These are phyloP conservation scores for Cronartium quercuum DNA, from an alignment of 1,284 basidiomycete genomes.

Conservation along the genomic window DNA sequence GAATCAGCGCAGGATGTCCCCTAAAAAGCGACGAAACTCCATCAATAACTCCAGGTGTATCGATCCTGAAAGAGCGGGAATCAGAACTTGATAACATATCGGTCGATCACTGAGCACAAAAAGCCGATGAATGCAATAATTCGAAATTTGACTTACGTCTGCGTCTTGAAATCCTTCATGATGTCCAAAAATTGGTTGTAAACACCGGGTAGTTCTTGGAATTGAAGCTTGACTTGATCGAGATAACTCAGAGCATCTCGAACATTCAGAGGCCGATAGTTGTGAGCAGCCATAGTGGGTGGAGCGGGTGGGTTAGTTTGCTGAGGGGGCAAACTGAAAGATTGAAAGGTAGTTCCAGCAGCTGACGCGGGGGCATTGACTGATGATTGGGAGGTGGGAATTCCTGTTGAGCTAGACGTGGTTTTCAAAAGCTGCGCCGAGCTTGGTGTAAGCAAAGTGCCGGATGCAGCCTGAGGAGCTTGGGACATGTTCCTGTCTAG, in stretches of 20 bases:
- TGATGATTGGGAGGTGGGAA: neutral
- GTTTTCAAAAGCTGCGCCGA: neutral
- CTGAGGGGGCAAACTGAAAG: neutral
- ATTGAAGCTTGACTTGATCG: slow-evolving; percentile 74
- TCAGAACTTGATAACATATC: neutral
- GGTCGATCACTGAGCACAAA: neutral
- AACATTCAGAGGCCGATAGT: slow-evolving; percentile 49
- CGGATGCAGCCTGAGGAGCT: neutral
- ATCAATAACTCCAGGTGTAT: slow-evolving; percentile 96
- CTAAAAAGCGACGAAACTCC: slow-evolving; percentile 92
- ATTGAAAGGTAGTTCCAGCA: neutral
- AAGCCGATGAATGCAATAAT: slow-evolving; percentile 12
- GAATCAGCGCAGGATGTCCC: slow-evolving; percentile 85
- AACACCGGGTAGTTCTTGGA: slow-evolving; percentile 16
- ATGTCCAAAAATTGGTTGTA: slow-evolving; percentile 88
- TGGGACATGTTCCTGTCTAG: neutral
- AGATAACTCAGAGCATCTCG: slow-evolving; percentile 94
- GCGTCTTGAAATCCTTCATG: slow-evolving; percentile 98
- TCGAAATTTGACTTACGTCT: slow-evolving; percentile 62
- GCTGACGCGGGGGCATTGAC: neutral
- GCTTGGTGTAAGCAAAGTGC: neutral
- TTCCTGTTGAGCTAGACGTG: neutral
- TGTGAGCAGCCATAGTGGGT: neutral
- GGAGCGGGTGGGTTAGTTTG: neutral
- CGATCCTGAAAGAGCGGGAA: slow-evolving; percentile 62